Base-by-base conservation (phyloP, 495 filamentous ascomycete species). In the Mycothermus thermophilus region DNA sequence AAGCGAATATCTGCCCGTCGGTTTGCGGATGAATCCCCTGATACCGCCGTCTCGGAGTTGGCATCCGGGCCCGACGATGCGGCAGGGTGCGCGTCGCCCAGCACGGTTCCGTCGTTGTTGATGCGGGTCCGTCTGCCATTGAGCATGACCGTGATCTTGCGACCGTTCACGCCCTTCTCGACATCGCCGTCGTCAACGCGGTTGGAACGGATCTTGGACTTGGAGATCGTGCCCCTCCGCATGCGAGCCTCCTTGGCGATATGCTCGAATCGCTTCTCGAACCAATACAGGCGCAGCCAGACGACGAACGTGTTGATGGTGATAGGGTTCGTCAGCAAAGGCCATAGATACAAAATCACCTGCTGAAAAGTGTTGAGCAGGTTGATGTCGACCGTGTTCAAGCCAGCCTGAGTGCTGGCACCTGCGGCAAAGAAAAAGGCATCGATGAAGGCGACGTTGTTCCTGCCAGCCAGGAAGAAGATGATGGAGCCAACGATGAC, bases 241-340 rank as follows among this genome's bases (percentile, higher is more conserved):
- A 45, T 42, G 25, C 51, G 58, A 5, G 66, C 58, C 37, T 71
- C 62, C 26, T 27, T 67, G 19, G 77, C 86, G 30, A 95, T 66
- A 22, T 58, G 48, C 39, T 54, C 50, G 46, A 97, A 93, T 3
- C 85, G 73, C 51, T 87, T 93, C 59, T 96, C 87, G 47, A 97
- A 97, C 88, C 87, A 96, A 58, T 93, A 93, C 4, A 96, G 62
- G 2, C 90, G 80, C 14, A 96, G 63, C 46, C 92, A 92, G 0
- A 96, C 88, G 19, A 96, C 80, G 20, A 72, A 77, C 5, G 78
- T 69, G 52, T 93, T 75, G 56, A 97, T 88, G 36, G 82, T 80
- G 40, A 97, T 94, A 3, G 90, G 90, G 28, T 85, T 97, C 21
- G 79, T 72, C 15, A 87, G 42, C 66, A 83, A 74, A 1, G 79